phyloP scores from a whole-genome alignment of 2,329 filamentous ascomycete genomes.

The Ustulina deusta region DNA sequence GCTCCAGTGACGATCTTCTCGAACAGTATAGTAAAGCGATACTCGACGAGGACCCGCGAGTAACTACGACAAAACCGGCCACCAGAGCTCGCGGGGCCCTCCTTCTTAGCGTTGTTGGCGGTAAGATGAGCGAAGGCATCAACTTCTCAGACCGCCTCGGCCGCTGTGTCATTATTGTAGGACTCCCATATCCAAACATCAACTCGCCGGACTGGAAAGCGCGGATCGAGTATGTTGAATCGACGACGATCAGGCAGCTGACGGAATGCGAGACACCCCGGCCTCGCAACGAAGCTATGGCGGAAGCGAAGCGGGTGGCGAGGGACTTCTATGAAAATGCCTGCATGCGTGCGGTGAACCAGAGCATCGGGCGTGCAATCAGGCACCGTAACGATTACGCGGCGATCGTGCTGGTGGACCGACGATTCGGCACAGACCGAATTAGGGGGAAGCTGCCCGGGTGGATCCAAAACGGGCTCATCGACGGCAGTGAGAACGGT shows the following conservation, averaged over 20 bases:
- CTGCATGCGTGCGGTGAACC: conserved; percentile 97
- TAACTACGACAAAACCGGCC: neutral
- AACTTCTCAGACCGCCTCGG: conserved; percentile 95
- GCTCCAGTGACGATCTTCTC: conserved; percentile 76
- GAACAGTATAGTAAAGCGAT: conserved; percentile 79
- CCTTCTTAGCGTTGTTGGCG: conserved; percentile 90
- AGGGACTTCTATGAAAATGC: conserved; percentile 92
- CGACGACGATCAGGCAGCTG: conserved; percentile 60
- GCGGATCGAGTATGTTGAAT: conserved; percentile 87
- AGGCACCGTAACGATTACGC: conserved; percentile 90
- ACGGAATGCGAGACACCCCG: conserved; percentile 37
- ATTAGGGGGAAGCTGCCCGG: conserved; percentile 84
- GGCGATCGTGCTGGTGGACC: conserved; percentile 86
- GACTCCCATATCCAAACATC: conserved; percentile 92
- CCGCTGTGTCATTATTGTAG: conserved; percentile 89
- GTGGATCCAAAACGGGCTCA: conserved; percentile 85
- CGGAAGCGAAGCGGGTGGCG: conserved; percentile 66
- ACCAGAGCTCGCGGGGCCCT: conserved; percentile 71
- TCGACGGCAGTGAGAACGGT: conserved; percentile 60
- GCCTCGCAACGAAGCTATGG: conserved; percentile 50
- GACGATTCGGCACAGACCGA: conserved; percentile 78
- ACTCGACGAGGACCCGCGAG: conserved; percentile 56
- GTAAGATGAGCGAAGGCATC: conserved; percentile 96
- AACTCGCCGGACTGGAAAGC: conserved; percentile 93
- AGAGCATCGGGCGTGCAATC: conserved; percentile 93